A percentile compares a stretch with the other conserved stretches of the same genome.
These are phyloP conservation scores for Beauveria sp. DNA, from an alignment of 2,329 filamentous ascomycete genomes.

Conservation along the genomic window DNA sequence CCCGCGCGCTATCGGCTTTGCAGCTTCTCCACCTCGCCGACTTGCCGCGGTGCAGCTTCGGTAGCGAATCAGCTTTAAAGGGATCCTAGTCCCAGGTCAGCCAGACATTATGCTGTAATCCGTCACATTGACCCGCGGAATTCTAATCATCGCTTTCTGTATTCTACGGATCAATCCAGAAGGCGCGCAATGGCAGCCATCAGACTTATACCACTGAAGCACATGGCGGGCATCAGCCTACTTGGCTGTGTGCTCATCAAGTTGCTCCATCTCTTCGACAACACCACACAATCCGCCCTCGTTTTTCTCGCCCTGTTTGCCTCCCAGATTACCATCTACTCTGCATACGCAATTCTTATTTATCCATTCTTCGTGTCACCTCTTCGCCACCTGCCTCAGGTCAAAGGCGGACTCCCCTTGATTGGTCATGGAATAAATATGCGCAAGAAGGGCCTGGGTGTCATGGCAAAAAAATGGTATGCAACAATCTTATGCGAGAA, in stretches of 20 bases:
- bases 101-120: neutral
- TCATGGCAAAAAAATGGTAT: constrained; percentile 60
- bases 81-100: neutral
- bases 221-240: constrained; percentile 8
- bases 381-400: constrained; percentile 31
- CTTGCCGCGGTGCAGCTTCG: constrained; percentile 6
- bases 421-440: constrained; percentile 7
- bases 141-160: no score
- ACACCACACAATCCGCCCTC: neutral
- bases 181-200: constrained; percentile 5
- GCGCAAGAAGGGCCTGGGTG: constrained; percentile 4
- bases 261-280: constrained; percentile 5
- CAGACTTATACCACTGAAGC: constrained; percentile 9
- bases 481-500: constrained; percentile 19
- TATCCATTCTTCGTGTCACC: constrained; percentile 32
- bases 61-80: neutral
- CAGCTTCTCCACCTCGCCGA: constrained; percentile 4
- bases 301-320: constrained; percentile 1
- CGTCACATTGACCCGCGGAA: neutral
- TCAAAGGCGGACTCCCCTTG: constrained; percentile 19
- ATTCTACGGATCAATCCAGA: neutral
- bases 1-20: constrained; percentile 11
- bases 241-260: constrained; percentile 5
- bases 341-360: constrained; percentile 27
- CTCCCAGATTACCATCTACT: constrained; percentile 14